These are phyloP conservation scores for Ophidiomyces ophidiicola DNA, from an alignment of 2,329 filamentous ascomycete species.

Conservation along the genomic window DNA sequence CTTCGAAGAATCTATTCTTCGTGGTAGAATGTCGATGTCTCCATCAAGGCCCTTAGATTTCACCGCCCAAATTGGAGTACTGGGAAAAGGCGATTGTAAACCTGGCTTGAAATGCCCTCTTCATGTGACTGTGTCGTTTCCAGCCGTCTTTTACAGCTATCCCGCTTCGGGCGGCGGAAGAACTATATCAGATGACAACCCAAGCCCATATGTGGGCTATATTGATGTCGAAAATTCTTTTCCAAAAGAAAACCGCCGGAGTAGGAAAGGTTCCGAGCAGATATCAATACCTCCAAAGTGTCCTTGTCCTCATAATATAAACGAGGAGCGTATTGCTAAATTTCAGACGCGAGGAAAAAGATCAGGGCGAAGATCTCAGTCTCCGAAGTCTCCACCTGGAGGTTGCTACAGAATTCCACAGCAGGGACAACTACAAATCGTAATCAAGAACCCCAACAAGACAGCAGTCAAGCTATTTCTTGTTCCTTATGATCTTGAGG, in stretches of 20 bases:
- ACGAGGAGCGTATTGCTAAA: constrained; percentile 8
- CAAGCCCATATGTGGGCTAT: constrained; percentile 88
- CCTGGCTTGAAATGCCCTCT: constrained; percentile 70
- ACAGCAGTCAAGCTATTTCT: constrained; percentile 94
- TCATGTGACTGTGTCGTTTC: constrained; percentile 82
- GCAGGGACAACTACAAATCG: constrained; percentile 86
- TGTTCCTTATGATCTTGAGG: constrained; percentile 79
- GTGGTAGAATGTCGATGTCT: constrained; percentile 90
- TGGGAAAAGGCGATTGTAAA: constrained; percentile 82
- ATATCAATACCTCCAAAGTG: constrained; percentile 12
- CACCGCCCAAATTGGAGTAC: constrained; percentile 83
- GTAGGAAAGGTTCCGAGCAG: constrained; percentile 27
- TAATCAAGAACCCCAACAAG: constrained; percentile 97
- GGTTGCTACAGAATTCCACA: constrained; percentile 90
- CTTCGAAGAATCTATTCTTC: constrained; percentile 91
- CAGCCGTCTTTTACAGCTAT: constrained; percentile 94
- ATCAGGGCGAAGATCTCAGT: constrained; percentile 46
- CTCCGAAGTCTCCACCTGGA: constrained; percentile 60
- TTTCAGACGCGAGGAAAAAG: constrained; percentile 41
- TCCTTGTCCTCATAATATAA: constrained; percentile 9
- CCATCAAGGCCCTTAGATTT: constrained; percentile 89
- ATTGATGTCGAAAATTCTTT: constrained; percentile 81
- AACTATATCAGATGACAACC: constrained; percentile 63
- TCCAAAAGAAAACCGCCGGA: constrained; percentile 34
- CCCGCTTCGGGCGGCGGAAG: constrained; percentile 52